Percentiles rank a stretch among this genome's conserved stretches.
Evolutionary conservation across 441 rosid genomes (phyloP).

Genomic region (Codiaeum variegatum): DNA sequence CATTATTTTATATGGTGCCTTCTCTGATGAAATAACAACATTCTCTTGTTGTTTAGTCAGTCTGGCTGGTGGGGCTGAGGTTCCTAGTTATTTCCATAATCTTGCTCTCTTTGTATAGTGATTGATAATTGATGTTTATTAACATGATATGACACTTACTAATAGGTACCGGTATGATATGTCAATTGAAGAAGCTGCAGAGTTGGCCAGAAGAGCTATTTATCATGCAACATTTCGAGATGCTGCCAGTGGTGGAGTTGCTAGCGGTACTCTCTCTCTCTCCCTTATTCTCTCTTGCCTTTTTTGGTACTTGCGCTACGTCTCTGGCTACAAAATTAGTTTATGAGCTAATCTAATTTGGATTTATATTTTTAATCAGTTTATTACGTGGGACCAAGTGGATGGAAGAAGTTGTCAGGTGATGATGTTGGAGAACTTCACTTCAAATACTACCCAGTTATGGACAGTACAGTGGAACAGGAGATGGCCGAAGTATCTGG

Average conservation of each 20-base stretch:
- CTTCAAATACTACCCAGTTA: conserved; percentile 69
- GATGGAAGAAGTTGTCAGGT: conserved; percentile 96
- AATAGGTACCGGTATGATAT: conserved; percentile 73
- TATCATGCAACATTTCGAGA: conserved; percentile 99
- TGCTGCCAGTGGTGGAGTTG: conserved; percentile 99
- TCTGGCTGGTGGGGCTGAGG: neutral
- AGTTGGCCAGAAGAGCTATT: conserved; percentile 91
- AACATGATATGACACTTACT: neutral
- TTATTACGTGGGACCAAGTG: conserved; percentile 81
- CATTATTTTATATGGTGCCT: neutral
- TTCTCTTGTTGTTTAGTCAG: neutral
- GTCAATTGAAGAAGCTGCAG: conserved; percentile 91
- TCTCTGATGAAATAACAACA: neutral
- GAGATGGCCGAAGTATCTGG: conserved; percentile 79
- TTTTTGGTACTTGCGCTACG: neutral
- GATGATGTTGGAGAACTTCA: conserved; percentile 98
- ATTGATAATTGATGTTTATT: neutral
- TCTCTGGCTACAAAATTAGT: neutral
- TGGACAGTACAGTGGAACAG: conserved; percentile 59
- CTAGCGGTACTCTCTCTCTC: conserved; percentile 62
- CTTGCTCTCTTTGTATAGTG: neutral
- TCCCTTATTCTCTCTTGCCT: conserved; percentile 2
- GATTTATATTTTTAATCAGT: conserved; percentile 39
- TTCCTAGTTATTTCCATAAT: neutral
- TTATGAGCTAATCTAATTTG: conserved; percentile 8